Percentiles rank a stretch among this genome's conserved stretches.
Conservation (phyloP, 805 yeast genomes). For the Torulaspora microellipsoides region DNA sequence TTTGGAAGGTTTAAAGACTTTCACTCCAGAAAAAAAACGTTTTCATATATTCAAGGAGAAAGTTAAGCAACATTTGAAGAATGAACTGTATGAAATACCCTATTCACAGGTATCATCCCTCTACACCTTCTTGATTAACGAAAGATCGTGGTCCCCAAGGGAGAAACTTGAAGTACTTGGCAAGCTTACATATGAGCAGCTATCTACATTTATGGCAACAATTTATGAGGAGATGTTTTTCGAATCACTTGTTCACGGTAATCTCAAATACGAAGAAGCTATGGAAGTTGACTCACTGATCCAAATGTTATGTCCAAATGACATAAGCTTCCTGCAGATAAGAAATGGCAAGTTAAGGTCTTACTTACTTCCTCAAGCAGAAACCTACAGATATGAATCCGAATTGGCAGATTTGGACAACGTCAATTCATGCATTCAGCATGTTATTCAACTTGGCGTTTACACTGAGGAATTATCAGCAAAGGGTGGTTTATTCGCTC, state of each 20-base stretch:
- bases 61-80: slow-evolving; percentile 54
- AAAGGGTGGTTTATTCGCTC: slow-evolving; percentile 60
- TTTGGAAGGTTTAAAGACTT: slow-evolving; percentile 47
- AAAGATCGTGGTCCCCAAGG: slow-evolving; percentile 58
- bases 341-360: slow-evolving; percentile 37
- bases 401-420: slow-evolving; percentile 60
- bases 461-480: slow-evolving; percentile 44
- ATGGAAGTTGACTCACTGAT: slow-evolving; percentile 44
- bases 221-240: slow-evolving; percentile 56
- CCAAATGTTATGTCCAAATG: slow-evolving; percentile 42
- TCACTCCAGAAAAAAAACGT: slow-evolving; percentile 50
- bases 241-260: slow-evolving; percentile 78
- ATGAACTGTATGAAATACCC: slow-evolving; percentile 70
- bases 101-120: slow-evolving; percentile 69
- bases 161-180: slow-evolving; percentile 53
- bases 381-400: slow-evolving; percentile 44
- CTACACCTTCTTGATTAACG: slow-evolving; percentile 62
- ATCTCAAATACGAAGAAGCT: slow-evolving; percentile 54
- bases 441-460: slow-evolving; percentile 63
- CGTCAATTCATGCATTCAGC: slow-evolving; percentile 79
- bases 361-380: slow-evolving; percentile 38
- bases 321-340: slow-evolving; percentile 32
- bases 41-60: slow-evolving; percentile 67
- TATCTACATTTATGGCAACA: slow-evolving; percentile 47
- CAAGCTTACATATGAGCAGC: slow-evolving; percentile 44